Base-by-base conservation (phyloP, 2,329 filamentous ascomycete genomes). In the Cytospora chrysosperma region DNA sequence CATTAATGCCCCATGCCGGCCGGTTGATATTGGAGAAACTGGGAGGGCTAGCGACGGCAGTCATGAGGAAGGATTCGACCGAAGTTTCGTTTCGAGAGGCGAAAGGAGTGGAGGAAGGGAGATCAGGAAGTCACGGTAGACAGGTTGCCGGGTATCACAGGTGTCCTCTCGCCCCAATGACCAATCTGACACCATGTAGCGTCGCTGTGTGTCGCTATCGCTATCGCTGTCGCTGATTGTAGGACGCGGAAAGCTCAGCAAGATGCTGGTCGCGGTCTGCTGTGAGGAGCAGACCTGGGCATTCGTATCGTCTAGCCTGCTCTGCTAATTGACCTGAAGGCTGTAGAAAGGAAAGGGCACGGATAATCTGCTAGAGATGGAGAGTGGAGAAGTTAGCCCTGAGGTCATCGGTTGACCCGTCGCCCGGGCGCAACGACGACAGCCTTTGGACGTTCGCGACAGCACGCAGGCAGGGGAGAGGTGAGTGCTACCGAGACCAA, bases 1-100 rank as follows among this genome's bases (percentile, higher is more conserved):
- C 80, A 77, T 82, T 87, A 85, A 84, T 80, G 74, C 83, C 81
- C 86, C 86, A 89, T 88, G 79, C 81, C 81, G 85, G 81, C 76
- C 86, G 82, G 73, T 84, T 87, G 73, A 86, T 82, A 72, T 85
- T 84, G 73, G 83, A 78, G 72, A 89, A 87, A 74, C 80, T 85
- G 74, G 85, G 85, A 70, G 85, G 85, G 70, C 81, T 88, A 68
- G 86, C 86, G 73, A 89, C 86, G 73, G 87, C 87, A 77, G 86
- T 89, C 87, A 89, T 89, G 78, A 75, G 79, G 79, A 74, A 72
- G 63, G 66, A 66, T 65, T 70, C 65, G 61, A 58, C 63, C 59
- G 67, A 50, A 47, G 53, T 57, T 50, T 65, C 51, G 53, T 57
- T 50, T 65, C 51, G 50, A 57, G 49, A 53, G 62, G 53, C 32